phyloP scores from a whole-genome alignment of 2,329 filamentous ascomycete species.

The Gremmenia infestans region DNA sequence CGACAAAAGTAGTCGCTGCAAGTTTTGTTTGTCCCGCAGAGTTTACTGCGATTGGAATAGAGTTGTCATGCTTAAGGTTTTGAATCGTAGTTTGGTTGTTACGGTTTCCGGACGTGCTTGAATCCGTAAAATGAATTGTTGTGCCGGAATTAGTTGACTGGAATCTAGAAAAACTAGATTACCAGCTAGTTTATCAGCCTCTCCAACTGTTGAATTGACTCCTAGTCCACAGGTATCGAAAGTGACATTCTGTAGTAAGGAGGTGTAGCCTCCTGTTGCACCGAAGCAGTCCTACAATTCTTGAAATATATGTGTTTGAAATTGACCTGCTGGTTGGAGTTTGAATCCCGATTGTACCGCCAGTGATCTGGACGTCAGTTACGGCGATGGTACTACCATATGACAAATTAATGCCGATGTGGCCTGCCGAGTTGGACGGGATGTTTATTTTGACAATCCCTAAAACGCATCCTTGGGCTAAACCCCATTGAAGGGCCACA shows the following conservation, averaged over 20 bases:
- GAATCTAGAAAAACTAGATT: neutral
- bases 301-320: slow-evolving; percentile 40
- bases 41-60: neutral
- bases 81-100: neutral
- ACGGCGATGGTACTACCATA: slow-evolving; percentile 29
- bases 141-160: neutral
- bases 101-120: neutral
- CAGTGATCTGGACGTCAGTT: slow-evolving; percentile 52
- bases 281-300: neutral
- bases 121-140: neutral
- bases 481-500: slow-evolving; percentile 32
- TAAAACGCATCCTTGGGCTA: slow-evolving; percentile 31
- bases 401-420: slow-evolving; percentile 23
- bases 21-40: neutral
- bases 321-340: slow-evolving; percentile 57
- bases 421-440: slow-evolving; percentile 25
- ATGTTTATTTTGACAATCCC: slow-evolving; percentile 32
- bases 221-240: slow-evolving; percentile 27
- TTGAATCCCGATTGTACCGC: slow-evolving; percentile 54
- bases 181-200: neutral
- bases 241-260: slow-evolving; percentile 3
- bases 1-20: neutral
- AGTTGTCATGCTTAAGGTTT: neutral
- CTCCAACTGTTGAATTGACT: slow-evolving; percentile 14
- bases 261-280: neutral